A percentile compares a stretch with the other conserved stretches of the same genome.
Conservation (phyloP, 1,284 basidiomycete genomes). For the Porodaedalea pini region DNA sequence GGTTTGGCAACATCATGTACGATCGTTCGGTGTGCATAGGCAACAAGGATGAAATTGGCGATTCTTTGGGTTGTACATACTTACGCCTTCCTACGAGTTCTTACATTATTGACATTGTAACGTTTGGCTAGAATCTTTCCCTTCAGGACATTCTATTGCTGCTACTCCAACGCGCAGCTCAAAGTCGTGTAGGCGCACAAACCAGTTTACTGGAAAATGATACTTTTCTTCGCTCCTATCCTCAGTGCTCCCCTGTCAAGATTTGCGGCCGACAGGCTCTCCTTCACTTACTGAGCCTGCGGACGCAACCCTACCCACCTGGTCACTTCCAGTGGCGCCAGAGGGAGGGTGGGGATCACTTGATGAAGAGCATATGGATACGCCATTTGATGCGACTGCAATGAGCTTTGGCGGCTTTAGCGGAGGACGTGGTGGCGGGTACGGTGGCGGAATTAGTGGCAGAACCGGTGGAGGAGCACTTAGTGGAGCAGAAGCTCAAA, state of each 20-base stretch:
- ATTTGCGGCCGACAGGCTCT: slow-evolving; percentile 24
- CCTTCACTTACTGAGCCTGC: slow-evolving; percentile 33
- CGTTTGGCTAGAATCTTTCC: slow-evolving; percentile 38
- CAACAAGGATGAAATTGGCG: slow-evolving; percentile 48
- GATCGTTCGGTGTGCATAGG: slow-evolving; percentile 50
- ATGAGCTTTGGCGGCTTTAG: slow-evolving; percentile 1
- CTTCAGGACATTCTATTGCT: slow-evolving; percentile 46
- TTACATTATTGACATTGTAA: too few relatives aligned
- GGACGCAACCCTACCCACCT: slow-evolving; percentile 26
- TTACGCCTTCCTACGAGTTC: too few relatives aligned
- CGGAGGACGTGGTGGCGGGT: background rate
- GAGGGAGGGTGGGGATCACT: slow-evolving; percentile 41
- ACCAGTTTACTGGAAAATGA: slow-evolving; percentile 57
- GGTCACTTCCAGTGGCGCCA: slow-evolving; percentile 39
- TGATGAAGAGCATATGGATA: slow-evolving; percentile 22
- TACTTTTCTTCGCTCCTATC: slow-evolving; percentile 51
- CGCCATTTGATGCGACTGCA: slow-evolving; percentile 26
- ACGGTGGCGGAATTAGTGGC: background rate
- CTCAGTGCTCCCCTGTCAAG: slow-evolving; percentile 40
- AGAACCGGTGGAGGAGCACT: background rate
- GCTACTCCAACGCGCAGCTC: slow-evolving; percentile 55
- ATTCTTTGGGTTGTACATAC: slow-evolving; percentile 34
- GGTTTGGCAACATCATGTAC: slow-evolving; percentile 47
- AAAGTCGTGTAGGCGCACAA: slow-evolving; percentile 55
- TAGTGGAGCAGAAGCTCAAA: background rate